These are phyloP conservation scores for Salvia hispanica DNA, from an alignment of 257 asterid genomes.

Conservation along the genomic window DNA sequence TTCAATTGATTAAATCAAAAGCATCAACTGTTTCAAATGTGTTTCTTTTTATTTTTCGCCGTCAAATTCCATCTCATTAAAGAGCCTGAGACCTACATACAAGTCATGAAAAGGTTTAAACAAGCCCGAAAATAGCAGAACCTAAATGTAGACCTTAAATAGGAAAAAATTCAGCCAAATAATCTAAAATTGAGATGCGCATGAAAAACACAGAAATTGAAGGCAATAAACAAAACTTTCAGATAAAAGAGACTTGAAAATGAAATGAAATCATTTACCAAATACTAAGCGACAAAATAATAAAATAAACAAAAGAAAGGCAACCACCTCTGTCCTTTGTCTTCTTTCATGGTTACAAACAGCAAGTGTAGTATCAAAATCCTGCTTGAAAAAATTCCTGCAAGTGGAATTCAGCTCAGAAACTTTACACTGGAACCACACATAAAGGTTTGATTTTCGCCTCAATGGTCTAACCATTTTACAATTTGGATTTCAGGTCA, in stretches of 20 bases:
- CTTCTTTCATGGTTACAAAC: slow-evolving; percentile 84
- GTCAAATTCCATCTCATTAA: slow-evolving; percentile 2
- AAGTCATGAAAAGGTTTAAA: background rate
- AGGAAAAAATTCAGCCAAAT: background rate
- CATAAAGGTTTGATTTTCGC: background rate
- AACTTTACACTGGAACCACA: slow-evolving; percentile 22
- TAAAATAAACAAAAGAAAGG: background rate
- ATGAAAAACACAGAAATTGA: background rate
- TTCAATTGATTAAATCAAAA: background rate
- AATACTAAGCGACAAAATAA: background rate
- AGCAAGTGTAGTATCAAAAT: slow-evolving; percentile 88
- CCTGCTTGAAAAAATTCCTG: slow-evolving; percentile 84
- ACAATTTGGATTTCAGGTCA: background rate
- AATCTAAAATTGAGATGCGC: slow-evolving; percentile 8
- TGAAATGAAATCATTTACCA: background rate
- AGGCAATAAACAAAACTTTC: background rate
- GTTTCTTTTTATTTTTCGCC: background rate
- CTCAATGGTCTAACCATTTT: background rate
- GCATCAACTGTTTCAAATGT: background rate
- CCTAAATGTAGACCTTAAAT: background rate
- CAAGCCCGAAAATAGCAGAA: background rate
- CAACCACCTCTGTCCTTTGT: slow-evolving; percentile 81
- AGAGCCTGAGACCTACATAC: background rate
- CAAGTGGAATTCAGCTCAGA: slow-evolving; percentile 37
- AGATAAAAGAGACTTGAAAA: background rate